Evolutionary conservation across 441 rosid genomes (phyloP).

Genomic region (Syzygium malaccense): DNA sequence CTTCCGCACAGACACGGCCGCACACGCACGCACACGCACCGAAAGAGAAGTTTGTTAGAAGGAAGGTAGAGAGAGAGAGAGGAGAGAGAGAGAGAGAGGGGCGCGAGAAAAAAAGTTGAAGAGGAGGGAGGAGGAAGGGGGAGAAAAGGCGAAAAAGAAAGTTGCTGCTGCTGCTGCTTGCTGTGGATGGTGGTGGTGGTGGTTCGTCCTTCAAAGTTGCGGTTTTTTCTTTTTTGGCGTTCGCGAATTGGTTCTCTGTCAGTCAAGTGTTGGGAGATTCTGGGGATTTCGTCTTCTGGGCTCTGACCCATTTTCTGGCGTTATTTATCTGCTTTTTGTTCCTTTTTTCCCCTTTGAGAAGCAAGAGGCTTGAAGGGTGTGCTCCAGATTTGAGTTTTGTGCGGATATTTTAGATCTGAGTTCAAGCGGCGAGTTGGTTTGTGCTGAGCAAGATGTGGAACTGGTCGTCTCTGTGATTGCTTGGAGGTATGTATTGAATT

Average conservation of each 20-base stretch:
- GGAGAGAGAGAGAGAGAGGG: background rate
- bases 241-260: background rate
- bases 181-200: background rate
- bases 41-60: conserved; percentile 20
- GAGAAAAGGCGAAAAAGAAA: background rate
- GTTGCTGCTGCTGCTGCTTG: background rate
- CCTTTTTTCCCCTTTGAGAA: background rate
- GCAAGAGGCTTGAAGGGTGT: background rate
- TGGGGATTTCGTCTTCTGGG: background rate
- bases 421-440: background rate
- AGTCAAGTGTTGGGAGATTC: background rate
- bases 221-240: background rate
- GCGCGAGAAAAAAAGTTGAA: conserved; percentile 9
- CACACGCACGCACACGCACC: conserved; percentile 12
- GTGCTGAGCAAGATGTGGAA: background rate
- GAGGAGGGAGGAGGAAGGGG: background rate
- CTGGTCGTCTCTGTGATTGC: background rate
- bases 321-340: background rate
- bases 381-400: background rate
- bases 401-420: background rate
- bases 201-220: background rate
- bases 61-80: background rate
- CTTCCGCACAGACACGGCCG: background rate
- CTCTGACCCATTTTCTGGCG: background rate
- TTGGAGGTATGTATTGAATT: background rate